Percentiles rank a stretch among this genome's conserved stretches.
Evolutionary conservation across 2,329 filamentous ascomycete genomes (phyloP).

Genomic region (Monilinia polystroma): DNA sequence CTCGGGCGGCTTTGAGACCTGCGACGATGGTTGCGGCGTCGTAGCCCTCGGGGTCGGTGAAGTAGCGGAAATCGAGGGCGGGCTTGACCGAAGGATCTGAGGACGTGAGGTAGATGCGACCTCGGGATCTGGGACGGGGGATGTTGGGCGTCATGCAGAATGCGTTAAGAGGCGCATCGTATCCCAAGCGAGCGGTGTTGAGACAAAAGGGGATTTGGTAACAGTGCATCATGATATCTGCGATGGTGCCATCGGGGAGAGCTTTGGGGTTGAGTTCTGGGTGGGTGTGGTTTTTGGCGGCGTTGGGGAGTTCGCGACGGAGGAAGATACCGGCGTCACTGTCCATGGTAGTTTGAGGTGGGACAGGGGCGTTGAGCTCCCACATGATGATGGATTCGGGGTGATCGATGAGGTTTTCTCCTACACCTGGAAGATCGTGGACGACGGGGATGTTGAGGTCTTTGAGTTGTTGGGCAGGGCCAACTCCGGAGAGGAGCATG

Average conservation of each 20-base stretch:
- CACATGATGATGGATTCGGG: constrained; percentile 50
- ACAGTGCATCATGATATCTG: constrained; percentile 95
- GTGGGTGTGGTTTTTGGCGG: constrained; percentile 52
- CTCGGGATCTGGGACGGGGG: constrained; percentile 61
- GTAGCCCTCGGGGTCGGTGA: constrained; percentile 56
- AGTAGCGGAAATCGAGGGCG: constrained; percentile 55
- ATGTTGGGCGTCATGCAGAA: constrained; percentile 57
- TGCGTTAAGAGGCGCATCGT: constrained; percentile 50
- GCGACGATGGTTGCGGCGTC: constrained; percentile 50
- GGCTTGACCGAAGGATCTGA: constrained; percentile 45
- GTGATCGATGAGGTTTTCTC: constrained; percentile 43
- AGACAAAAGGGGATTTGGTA: constrained; percentile 92
- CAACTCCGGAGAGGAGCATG: constrained; percentile 44
- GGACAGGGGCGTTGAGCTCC: constrained; percentile 45
- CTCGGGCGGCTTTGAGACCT: constrained; percentile 40
- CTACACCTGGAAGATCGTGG: constrained; percentile 40
- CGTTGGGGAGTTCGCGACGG: constrained; percentile 71
- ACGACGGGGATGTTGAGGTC: constrained; percentile 39
- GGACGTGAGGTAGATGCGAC: constrained; percentile 56
- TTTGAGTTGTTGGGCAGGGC: constrained; percentile 38
- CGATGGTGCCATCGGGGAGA: constrained; percentile 67
- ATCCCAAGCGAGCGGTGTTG: constrained; percentile 80
- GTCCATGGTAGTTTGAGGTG: constrained; percentile 52
- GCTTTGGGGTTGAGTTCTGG: constrained; percentile 40
- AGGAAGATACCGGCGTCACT: constrained; percentile 60